Conservation (phyloP, 768 basidiomycete species). For the Sporobolomyces roseus region DNA sequence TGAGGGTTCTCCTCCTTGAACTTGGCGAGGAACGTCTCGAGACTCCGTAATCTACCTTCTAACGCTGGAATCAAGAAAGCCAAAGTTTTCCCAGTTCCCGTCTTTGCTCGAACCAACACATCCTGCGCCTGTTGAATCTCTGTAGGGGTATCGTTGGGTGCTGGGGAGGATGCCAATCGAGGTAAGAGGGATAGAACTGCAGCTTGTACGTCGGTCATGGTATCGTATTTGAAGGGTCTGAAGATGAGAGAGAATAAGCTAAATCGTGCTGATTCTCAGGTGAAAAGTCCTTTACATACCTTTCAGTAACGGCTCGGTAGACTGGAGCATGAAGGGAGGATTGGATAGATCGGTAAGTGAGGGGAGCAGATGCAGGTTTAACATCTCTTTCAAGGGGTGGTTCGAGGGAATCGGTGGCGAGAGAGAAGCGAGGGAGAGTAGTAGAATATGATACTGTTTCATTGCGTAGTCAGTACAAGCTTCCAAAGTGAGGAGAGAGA, state of each 20-base stretch:
- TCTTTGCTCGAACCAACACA: conserved; percentile 89
- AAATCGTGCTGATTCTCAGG: too few relatives aligned
- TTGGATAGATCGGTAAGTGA: conserved; percentile 34
- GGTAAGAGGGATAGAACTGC: conserved; percentile 74
- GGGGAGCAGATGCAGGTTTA: not conserved
- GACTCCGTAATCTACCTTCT: conserved; percentile 49
- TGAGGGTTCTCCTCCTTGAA: conserved; percentile 43
- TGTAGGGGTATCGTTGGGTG: conserved; percentile 45
- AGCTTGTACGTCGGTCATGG: conserved; percentile 78
- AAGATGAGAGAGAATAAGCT: conserved; percentile 64
- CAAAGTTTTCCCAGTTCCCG: conserved; percentile 95
- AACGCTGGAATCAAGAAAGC: conserved; percentile 85
- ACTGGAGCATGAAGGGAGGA: conserved; percentile 35
- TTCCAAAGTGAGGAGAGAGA: not conserved
- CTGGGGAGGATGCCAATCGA: conserved; percentile 59
- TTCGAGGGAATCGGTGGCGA: not conserved
- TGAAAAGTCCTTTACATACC: too few relatives aligned
- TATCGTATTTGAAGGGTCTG: conserved; percentile 63
- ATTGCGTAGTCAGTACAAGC: not conserved
- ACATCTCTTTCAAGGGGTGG: not conserved
- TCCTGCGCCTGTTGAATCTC: conserved; percentile 58
- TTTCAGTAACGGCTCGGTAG: conserved; percentile 42
- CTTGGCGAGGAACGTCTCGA: conserved; percentile 37
- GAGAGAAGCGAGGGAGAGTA: not conserved
- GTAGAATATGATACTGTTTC: conserved; percentile 5